phyloP scores from a whole-genome alignment of 2,329 filamentous ascomycete genomes.

The Coleophoma cylindrospora region DNA sequence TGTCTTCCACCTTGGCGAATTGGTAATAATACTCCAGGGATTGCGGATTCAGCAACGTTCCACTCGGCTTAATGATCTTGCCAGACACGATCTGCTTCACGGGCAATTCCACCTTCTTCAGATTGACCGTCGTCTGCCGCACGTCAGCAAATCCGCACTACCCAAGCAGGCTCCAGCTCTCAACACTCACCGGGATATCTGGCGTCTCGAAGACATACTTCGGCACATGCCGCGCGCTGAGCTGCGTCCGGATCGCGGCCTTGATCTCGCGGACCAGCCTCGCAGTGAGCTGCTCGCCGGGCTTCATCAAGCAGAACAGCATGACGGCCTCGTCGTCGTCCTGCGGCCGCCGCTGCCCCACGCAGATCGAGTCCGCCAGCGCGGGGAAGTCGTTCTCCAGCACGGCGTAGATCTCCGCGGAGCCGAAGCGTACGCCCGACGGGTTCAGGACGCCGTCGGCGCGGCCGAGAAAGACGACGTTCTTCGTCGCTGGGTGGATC shows the following conservation, averaged over 20 bases:
- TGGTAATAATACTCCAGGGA: conserved; percentile 75
- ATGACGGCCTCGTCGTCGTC: conserved; percentile 55
- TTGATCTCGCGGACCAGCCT: conserved; percentile 55
- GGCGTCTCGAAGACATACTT: conserved; percentile 74
- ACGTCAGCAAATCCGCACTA: background rate
- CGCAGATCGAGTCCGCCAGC: conserved; percentile 70
- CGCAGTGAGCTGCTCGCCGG: conserved; percentile 48
- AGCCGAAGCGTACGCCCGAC: conserved; percentile 72
- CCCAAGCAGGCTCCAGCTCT: background rate
- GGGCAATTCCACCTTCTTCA: conserved; percentile 81
- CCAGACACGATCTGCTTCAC: conserved; percentile 83
- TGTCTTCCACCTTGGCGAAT: conserved; percentile 67
- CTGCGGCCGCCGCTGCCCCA: conserved; percentile 65
- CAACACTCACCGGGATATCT: conserved; percentile 66
- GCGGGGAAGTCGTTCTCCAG: conserved; percentile 61
- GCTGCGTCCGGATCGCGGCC: conserved; percentile 57
- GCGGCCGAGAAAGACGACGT: conserved; percentile 62
- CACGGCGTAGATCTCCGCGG: conserved; percentile 74
- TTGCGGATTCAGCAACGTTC: conserved; percentile 71
- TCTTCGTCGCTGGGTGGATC: conserved; percentile 62
- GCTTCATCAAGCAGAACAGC: conserved; percentile 54
- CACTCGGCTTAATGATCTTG: conserved; percentile 66
- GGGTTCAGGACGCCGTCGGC: conserved; percentile 80
- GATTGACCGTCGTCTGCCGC: conserved; percentile 69
- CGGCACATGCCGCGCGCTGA: conserved; percentile 72